Conservation (phyloP, 306 rosid species). For the Geum urbanum region DNA sequence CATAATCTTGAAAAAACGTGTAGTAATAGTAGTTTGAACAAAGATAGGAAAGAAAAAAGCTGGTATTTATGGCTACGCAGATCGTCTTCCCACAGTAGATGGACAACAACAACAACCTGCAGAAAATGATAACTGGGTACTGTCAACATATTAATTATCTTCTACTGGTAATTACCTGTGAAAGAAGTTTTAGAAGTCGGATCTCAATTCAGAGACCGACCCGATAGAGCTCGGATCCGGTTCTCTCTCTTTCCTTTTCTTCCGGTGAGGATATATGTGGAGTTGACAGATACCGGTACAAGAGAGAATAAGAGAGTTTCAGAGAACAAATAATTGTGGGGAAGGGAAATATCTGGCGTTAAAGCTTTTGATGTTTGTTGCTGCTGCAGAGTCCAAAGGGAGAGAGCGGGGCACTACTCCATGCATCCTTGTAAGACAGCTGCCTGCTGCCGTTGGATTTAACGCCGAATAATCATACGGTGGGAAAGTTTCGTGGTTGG, state of each 20-base stretch:
- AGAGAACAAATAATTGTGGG: slow-evolving; percentile 21
- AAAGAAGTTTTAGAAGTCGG: slow-evolving; percentile 8
- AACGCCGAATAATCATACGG: slow-evolving; percentile 21
- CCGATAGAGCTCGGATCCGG: slow-evolving; percentile 17
- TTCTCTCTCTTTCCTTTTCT: neutral
- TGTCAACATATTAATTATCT: neutral
- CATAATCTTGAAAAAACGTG: slow-evolving; percentile 6
- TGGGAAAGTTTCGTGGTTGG: neutral
- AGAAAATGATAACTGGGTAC: neutral
- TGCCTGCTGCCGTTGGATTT: slow-evolving; percentile 12
- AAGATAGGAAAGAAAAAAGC: neutral
- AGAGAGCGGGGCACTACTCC: neutral
- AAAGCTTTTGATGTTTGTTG: slow-evolving; percentile 22
- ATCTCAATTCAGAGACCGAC: slow-evolving; percentile 22
- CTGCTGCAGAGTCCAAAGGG: too few species aligned
- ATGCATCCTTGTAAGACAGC: neutral
- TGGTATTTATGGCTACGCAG: neutral
- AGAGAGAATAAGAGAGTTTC: neutral
- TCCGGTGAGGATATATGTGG: slow-evolving; percentile 10
- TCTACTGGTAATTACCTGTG: neutral
- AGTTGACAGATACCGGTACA: slow-evolving; percentile 1
- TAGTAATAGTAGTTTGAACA: neutral
- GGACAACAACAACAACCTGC: neutral
- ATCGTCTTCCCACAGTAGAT: neutral
- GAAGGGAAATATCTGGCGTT: slow-evolving; percentile 21